Percentiles rank a stretch among this genome's conserved stretches.
Evolutionary conservation across 768 basidiomycete genomes (phyloP).

Genomic region (Hericium rajendrae): DNA sequence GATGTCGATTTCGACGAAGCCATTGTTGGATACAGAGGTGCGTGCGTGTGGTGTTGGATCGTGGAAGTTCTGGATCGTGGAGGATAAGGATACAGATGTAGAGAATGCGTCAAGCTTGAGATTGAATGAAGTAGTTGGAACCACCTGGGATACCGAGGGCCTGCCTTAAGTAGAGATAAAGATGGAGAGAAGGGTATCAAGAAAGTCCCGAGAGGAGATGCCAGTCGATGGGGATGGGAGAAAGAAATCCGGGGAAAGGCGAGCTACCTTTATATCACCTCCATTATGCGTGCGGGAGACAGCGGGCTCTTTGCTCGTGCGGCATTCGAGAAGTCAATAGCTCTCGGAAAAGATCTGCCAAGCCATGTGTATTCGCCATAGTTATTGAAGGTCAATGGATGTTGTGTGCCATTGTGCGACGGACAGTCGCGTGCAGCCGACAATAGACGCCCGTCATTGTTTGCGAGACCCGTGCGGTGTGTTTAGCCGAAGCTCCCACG

Average conservation of each 20-base stretch:
- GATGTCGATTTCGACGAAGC: neutral
- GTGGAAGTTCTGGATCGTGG: neutral
- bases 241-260: neutral
- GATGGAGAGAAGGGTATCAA: conserved; percentile 1
- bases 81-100: neutral
- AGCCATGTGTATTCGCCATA: no score
- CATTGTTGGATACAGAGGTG: conserved; percentile 3
- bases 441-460: no score
- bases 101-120: neutral
- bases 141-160: conserved; percentile 23
- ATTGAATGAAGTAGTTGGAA: neutral
- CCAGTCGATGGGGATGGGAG: neutral
- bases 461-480: no score
- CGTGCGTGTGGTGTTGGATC: neutral
- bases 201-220: conserved; percentile 3
- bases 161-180: conserved; percentile 18
- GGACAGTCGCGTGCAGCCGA: no score
- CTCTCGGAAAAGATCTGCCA: no score
- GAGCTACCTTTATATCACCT: conserved; percentile 7
- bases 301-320: no score
- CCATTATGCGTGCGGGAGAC: no score
- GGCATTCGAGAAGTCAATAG: no score
- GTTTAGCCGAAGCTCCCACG: no score
- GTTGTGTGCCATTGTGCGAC: no score
- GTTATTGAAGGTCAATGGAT: no score